A percentile compares a stretch with the other conserved stretches of the same genome.
Evolutionary conservation across 768 basidiomycete species (phyloP).

Genomic region (Pseudohyphozyma bogoriensis): DNA sequence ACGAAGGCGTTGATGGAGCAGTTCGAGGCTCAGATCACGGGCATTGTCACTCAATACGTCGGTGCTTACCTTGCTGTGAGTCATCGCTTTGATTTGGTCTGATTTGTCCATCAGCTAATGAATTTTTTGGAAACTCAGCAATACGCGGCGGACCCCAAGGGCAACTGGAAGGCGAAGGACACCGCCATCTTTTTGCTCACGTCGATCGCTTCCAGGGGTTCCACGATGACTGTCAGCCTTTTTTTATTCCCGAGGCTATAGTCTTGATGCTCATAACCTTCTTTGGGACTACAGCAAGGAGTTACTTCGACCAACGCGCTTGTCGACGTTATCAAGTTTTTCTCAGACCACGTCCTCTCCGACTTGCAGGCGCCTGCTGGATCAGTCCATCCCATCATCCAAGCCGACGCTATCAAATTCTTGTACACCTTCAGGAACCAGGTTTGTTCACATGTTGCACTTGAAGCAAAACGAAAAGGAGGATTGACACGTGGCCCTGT

Average conservation of each 20-base stretch:
- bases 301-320: constrained; percentile 86
- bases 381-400: constrained; percentile 66
- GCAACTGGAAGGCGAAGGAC: constrained; percentile 86
- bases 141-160: constrained; percentile 44
- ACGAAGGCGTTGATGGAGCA: constrained; percentile 74
- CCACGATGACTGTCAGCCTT: constrained; percentile 60
- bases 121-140: background rate
- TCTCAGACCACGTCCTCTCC: constrained; percentile 77
- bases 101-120: too few relatives aligned
- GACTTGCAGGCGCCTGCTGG: constrained; percentile 66
- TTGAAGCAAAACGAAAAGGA: too few relatives aligned
- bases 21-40: constrained; percentile 74
- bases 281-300: constrained; percentile 52
- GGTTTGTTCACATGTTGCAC: constrained; percentile 45
- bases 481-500: background rate
- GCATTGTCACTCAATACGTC: constrained; percentile 79
- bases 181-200: constrained; percentile 85
- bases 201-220: constrained; percentile 83
- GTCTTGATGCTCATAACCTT: background rate
- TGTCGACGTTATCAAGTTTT: constrained; percentile 90
- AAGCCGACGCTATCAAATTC: constrained; percentile 93
- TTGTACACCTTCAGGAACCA: constrained; percentile 92
- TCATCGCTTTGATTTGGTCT: background rate
- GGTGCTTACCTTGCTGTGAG: constrained; percentile 50
- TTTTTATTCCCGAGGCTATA: background rate